Base-by-base conservation (phyloP, 1,284 basidiomycete species). In the Phellinidium pouzarii region DNA sequence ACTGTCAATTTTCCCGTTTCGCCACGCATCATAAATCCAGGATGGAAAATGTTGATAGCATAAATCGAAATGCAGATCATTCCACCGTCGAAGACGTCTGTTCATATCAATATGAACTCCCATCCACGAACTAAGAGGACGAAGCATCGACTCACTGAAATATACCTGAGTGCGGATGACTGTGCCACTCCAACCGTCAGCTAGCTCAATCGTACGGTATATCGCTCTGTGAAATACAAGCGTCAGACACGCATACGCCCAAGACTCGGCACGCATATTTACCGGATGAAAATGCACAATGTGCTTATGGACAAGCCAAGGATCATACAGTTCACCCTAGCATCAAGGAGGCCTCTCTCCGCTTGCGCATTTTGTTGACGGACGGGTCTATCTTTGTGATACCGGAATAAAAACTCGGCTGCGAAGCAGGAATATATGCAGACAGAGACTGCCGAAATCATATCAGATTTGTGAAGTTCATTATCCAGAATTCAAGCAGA, bases 221-320 rank as follows among this genome's bases (percentile, higher is more conserved):
- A 73, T 59, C 3, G 71, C 27, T 23, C 54, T 41, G 8, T 20
- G 25, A n/a, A 25, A 7, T 25, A 12, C 41, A 7, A 42, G 19
- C 48, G 14, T 50, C 29, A 34, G 20, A 11, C 36, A 4, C 23
- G 44, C 26, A 12, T 22, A 47, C 11, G n/a, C n/a, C n/a, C n/a
- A 48, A 4, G 19, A 12, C 26, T 17, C 14, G 6, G 6, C 3
- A 19, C 17, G 11, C 19, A 40, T 17, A 53, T 65, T 40, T 42
- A 71, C 69, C 70, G 68, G 52, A 74, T 71, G 59, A 71, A 68
- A 3, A 72, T 60, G 46, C 61, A 66, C 4, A 64, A 50, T 0
- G 66, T 67, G 49, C 59, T 68, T 44, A 71, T 64, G 1, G 56
- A 34, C 3, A 73, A 58, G 0, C 65, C 69, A 20, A 58, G 22